These are phyloP conservation scores for Wallacemonas rigidus DNA, from an alignment of 208 protist species.

Conservation along the genomic window DNA sequence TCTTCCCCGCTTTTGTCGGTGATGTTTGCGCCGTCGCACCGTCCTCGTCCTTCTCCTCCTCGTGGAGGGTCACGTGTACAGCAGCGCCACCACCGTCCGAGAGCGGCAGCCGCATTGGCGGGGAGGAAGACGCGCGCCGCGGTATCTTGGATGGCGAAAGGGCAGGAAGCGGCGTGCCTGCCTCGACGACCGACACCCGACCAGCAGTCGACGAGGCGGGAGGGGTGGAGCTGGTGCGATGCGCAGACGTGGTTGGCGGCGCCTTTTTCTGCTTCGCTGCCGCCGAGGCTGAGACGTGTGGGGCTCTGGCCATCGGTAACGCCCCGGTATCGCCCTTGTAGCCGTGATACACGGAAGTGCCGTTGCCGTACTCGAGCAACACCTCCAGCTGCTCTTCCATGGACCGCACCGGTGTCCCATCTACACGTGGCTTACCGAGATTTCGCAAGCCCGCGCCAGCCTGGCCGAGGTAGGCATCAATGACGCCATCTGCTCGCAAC, in stretches of 20 bases:
- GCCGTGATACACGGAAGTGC: neutral
- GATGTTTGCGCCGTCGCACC: no score
- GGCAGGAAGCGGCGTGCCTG: neutral
- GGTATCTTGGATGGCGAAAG: neutral
- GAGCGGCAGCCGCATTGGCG: neutral
- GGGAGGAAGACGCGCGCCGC: neutral
- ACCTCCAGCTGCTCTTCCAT: conserved; percentile 17
- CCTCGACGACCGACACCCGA: neutral
- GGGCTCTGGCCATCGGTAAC: neutral
- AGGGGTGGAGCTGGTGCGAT: neutral
- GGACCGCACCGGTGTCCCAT: neutral
- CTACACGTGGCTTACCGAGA: conserved; percentile 4
- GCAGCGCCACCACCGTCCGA: no score
- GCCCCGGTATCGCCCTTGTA: neutral
- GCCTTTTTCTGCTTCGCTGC: neutral
- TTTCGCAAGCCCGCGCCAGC: conserved; percentile 11
- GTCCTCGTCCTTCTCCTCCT: neutral
- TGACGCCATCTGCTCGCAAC: conserved; percentile 1
- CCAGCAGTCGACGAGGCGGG: no score
- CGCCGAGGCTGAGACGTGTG: neutral
- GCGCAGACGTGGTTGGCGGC: neutral
- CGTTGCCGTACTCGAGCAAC: conserved; percentile 18
- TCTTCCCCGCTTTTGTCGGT: neutral
- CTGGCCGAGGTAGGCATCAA: conserved; percentile 13
- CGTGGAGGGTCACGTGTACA: neutral